Base-by-base conservation (phyloP, 2,329 filamentous ascomycete genomes). In the Aplosporella prunicola region DNA sequence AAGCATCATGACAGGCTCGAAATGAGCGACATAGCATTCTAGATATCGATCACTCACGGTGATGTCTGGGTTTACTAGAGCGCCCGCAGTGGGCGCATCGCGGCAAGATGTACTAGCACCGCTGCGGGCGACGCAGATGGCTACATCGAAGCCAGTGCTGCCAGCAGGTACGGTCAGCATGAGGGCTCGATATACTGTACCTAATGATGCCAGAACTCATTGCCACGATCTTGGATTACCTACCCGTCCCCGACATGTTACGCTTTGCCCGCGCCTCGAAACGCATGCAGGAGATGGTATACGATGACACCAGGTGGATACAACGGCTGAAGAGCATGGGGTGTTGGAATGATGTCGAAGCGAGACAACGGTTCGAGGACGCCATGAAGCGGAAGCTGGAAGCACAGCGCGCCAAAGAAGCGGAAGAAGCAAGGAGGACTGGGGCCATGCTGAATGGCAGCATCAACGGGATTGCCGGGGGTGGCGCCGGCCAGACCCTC, bases 231-330 rank as follows among this genome's bases (percentile, higher is more conserved):
- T 74, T 98, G 54, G 86, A 95, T 56, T 87, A 93, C 63, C 76
- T 96, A 25, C 82, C 85, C 25, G 74, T 94, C 18, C 67, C 80
- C 43, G 89, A 95, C 58, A 79, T 93, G 51, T 74, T 96, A 56
- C 77, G 78, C 48, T 89, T 86, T 55, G 89, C 91, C 29, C 79
- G 81, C 45, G 79, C 83, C 16, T 94, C 86, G 41, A 82, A 76
- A 54, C 82, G 85, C 43, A 76, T 96, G 72, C 81, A 82, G 55
- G 91, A 98, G 63, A 98, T 98, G 88, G 88, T 95, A 3, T 98
- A 96, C 62, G 91, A 98, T 58, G 91, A 98, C 60, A 85, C 87
- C 33, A 75, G 89, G 65, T 98, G 91, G 91, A 82, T 96, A 25
- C 78, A 84, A 45, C 75, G 84, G 45, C 63, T 98, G 38, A 82